phyloP scores from a whole-genome alignment of 169 alveolate species.

The Neospora caninum region DNA sequence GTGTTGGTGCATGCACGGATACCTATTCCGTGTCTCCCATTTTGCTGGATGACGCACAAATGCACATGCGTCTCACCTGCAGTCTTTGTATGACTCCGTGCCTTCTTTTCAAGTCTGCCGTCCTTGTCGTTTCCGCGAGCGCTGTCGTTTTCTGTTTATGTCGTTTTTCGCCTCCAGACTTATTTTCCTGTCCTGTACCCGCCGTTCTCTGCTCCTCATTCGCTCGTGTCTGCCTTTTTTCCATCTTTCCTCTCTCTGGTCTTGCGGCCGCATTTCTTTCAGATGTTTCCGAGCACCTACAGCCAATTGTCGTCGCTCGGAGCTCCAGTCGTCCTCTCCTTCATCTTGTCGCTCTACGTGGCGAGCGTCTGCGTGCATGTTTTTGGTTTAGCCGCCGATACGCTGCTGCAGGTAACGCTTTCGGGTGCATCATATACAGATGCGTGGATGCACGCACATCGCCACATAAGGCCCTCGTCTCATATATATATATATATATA shows the following conservation, averaged over 20 bases:
- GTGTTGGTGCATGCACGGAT: too few relatives aligned
- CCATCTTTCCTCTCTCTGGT: not conserved
- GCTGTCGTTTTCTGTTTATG: not conserved
- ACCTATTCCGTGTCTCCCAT: too few relatives aligned
- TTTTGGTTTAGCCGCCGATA: conserved; percentile 37
- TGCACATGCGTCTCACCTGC: too few relatives aligned
- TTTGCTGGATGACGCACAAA: too few relatives aligned
- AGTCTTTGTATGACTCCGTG: too few relatives aligned
- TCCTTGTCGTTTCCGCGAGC: too few relatives aligned
- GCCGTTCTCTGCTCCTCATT: not conserved
- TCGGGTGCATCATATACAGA: not conserved
- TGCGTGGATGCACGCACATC: not conserved
- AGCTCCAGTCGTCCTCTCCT: conserved; percentile 3
- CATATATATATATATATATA: not conserved
- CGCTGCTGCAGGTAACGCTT: conserved; percentile 34
- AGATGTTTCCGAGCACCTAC: conserved; percentile 27
- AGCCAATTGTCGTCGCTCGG: conserved; percentile 36
- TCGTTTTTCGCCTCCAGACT: too few relatives aligned
- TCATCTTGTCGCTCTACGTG: conserved; percentile 33
- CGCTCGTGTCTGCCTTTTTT: too few relatives aligned
- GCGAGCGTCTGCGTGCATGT: conserved; percentile 38
- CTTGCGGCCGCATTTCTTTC: not conserved
- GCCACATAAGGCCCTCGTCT: not conserved
- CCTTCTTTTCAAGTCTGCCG: too few relatives aligned
- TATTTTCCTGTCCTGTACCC: not conserved